These are phyloP conservation scores for Limnomonas spitsbergensis DNA, from an alignment of 139 green algal species.

Conservation along the genomic window DNA sequence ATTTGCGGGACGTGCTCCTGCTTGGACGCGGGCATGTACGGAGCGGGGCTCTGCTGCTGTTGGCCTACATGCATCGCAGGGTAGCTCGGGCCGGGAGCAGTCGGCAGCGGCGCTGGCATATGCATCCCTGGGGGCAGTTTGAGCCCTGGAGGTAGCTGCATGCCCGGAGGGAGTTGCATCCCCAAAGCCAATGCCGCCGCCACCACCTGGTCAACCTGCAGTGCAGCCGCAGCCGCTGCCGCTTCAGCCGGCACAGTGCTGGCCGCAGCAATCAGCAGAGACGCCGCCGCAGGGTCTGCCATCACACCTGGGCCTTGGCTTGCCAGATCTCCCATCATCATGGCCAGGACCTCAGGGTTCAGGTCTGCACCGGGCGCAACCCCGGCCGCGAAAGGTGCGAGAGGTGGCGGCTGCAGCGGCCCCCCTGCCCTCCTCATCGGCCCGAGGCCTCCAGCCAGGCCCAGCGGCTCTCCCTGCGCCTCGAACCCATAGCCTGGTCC, in stretches of 20 bases:
- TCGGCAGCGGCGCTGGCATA: no score
- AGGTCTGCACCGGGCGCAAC: not conserved
- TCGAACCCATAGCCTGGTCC: no score
- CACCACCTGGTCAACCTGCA: not conserved
- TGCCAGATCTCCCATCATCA: conserved; percentile 3
- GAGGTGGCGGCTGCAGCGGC: not conserved
- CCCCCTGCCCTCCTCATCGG: not conserved
- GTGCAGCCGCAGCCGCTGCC: not conserved
- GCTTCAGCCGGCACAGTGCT: not conserved
- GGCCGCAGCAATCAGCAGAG: no score
- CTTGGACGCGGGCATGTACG: no score
- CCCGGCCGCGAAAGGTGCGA: not conserved
- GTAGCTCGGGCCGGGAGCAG: no score
- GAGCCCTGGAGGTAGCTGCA: no score
- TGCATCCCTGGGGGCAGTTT: no score
- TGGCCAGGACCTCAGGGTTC: conserved; percentile 1
- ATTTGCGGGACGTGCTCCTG: no score
- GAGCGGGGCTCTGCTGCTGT: no score
- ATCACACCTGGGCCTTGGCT: not conserved
- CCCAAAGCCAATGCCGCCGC: not conserved
- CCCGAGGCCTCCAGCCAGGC: not conserved
- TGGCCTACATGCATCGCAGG: no score
- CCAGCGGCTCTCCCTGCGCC: no score
- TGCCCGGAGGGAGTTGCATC: not conserved
- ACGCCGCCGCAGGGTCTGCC: no score